These are phyloP conservation scores for Aspergillus pseudonomiae DNA, from an alignment of 2,329 filamentous ascomycete genomes.

Conservation along the genomic window DNA sequence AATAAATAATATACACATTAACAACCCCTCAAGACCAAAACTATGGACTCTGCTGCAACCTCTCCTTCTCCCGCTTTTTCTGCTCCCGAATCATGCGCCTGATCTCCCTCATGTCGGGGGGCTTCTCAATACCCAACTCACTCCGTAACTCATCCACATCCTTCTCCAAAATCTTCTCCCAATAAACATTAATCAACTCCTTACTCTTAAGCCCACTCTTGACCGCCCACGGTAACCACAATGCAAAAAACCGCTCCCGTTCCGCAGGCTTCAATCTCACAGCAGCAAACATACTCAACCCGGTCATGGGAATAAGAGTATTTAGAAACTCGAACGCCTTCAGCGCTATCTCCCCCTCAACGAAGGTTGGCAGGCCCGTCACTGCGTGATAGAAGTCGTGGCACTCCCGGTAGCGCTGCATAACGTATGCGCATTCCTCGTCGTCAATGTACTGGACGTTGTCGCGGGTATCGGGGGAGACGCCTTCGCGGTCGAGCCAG, in stretches of 20 bases:
- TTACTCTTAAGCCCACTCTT: slow-evolving; percentile 75
- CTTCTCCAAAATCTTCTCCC: slow-evolving; percentile 90
- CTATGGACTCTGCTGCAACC: slow-evolving; percentile 24
- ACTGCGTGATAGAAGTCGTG: slow-evolving; percentile 98
- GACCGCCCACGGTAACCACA: slow-evolving; percentile 84
- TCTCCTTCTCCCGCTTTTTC: slow-evolving; percentile 66
- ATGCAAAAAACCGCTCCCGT: slow-evolving; percentile 64
- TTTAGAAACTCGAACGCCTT: slow-evolving; percentile 98
- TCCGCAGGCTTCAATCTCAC: slow-evolving; percentile 66
- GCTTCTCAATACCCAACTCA: slow-evolving; percentile 81
- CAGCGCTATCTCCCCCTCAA: slow-evolving; percentile 96
- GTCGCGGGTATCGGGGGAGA: slow-evolving; percentile 85
- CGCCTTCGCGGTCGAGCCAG: slow-evolving; percentile 94
- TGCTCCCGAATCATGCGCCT: slow-evolving; percentile 70
- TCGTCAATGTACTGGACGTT: slow-evolving; percentile 89
- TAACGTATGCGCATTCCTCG: slow-evolving; percentile 94
- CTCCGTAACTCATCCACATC: slow-evolving; percentile 75
- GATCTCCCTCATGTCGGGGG: slow-evolving; percentile 80
- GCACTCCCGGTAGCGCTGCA: slow-evolving; percentile 96
- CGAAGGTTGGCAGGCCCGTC: slow-evolving; percentile 83
- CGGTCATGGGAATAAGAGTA: slow-evolving; percentile 93
- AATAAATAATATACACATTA: slow-evolving; percentile 16
- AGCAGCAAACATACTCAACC: slow-evolving; percentile 75
- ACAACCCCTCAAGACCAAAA: not conserved
- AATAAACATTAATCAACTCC: slow-evolving; percentile 94